Conservation (phyloP, 345 rosid species). For the Durio zibethinus region DNA sequence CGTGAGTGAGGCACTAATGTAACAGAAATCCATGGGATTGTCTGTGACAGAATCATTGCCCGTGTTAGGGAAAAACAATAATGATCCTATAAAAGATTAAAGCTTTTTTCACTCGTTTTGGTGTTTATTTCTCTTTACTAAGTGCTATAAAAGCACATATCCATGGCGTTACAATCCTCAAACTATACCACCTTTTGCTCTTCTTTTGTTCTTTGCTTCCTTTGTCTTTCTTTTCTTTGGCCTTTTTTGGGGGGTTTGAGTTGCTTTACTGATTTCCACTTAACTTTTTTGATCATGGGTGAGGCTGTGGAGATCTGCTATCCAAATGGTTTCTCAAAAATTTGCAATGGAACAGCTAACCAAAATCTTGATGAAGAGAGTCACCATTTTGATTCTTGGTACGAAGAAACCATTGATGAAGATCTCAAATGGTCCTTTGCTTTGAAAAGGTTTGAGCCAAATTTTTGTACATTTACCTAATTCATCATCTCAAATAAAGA, state of each 20-base stretch:
- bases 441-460: constrained; percentile 55
- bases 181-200: not conserved
- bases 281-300: constrained; percentile 41
- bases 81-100: not conserved
- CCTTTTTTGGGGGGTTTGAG: not conserved
- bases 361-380: not conserved
- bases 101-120: not conserved
- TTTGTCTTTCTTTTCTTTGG: not conserved
- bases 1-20: not conserved
- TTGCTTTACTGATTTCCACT: not conserved
- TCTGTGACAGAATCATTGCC: constrained; percentile 22
- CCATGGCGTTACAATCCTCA: not conserved
- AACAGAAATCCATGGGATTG: constrained; percentile 16
- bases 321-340: constrained; percentile 48
- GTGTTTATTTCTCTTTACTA: not conserved
- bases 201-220: not conserved
- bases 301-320: constrained; percentile 61
- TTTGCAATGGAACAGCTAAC: constrained; percentile 31
- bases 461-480: not conserved
- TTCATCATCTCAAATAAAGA: not conserved
- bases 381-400: constrained; percentile 51
- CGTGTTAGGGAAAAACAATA: not conserved
- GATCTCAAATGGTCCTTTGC: constrained; percentile 98
- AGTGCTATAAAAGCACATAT: not conserved
- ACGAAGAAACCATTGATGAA: constrained; percentile 73